These are phyloP conservation scores for Hymenoscyphus scutula DNA, from an alignment of 2,329 filamentous ascomycete species.

Conservation along the genomic window DNA sequence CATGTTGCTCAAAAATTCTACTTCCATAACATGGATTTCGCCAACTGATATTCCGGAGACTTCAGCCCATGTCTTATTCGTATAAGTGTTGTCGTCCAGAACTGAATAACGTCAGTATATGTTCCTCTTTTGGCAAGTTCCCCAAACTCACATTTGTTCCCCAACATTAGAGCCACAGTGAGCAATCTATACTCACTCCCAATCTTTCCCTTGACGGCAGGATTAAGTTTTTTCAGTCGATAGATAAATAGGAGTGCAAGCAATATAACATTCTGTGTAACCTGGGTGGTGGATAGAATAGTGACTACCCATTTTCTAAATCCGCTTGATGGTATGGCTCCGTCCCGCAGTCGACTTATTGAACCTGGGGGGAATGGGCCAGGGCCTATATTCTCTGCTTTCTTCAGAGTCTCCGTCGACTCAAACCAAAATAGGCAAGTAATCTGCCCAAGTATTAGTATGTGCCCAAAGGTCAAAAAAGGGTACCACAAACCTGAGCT, in stretches of 20 bases:
- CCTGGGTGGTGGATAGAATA: constrained; percentile 89
- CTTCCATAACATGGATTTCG: constrained; percentile 98
- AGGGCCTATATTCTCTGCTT: constrained; percentile 56
- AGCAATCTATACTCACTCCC: constrained; percentile 92
- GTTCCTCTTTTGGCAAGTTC: neutral
- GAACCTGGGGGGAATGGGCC: constrained; percentile 36
- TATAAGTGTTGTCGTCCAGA: constrained; percentile 97
- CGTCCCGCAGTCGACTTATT: constrained; percentile 58
- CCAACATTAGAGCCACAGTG: constrained; percentile 94
- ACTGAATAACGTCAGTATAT: constrained; percentile 49
- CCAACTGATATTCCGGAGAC: constrained; percentile 91
- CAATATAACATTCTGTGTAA: constrained; percentile 92
- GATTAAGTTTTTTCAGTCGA: constrained; percentile 85
- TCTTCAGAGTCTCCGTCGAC: constrained; percentile 72
- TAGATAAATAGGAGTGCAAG: constrained; percentile 91
- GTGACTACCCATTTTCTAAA: constrained; percentile 94
- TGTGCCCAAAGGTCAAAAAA: neutral
- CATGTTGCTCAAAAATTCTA: constrained; percentile 99
- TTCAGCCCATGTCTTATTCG: constrained; percentile 99
- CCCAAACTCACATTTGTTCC: constrained; percentile 78
- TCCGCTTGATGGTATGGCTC: constrained; percentile 73
- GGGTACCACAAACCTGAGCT: constrained; percentile 58
- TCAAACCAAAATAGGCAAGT: constrained; percentile 99
- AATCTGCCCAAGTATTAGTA: constrained; percentile 55
- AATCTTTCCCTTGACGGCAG: constrained; percentile 81